Conservation (phyloP, 768 basidiomycete genomes). For the Amanita rubescens region DNA sequence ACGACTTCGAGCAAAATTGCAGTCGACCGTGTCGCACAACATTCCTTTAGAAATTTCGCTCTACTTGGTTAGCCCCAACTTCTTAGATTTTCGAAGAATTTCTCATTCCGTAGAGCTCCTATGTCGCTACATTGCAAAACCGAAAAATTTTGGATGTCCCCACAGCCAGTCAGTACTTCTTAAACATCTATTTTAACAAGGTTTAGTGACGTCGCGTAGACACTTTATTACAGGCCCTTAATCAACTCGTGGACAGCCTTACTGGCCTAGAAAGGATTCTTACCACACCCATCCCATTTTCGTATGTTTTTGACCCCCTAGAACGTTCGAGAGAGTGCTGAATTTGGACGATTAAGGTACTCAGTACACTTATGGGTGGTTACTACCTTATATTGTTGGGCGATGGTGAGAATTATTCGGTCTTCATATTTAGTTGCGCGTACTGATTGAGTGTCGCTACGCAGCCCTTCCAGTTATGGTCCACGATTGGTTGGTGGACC, state of each 20-base stretch:
- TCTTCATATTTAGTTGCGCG: neutral
- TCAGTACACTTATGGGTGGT: conserved; percentile 64
- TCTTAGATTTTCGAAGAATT: neutral
- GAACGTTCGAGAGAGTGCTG: neutral
- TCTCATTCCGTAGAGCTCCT: conserved; percentile 46
- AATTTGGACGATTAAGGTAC: conserved; percentile 33
- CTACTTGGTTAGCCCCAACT: conserved; percentile 42
- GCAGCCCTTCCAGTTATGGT: conserved; percentile 62
- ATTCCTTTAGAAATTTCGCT: conserved; percentile 63
- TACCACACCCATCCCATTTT: conserved; percentile 73
- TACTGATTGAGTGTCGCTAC: conserved; percentile 6
- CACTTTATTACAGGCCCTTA: conserved; percentile 38
- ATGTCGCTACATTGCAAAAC: conserved; percentile 51
- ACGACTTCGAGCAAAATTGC: conserved; percentile 42
- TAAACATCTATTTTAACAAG: neutral
- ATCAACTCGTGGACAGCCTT: conserved; percentile 53
- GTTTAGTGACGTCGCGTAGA: conserved; percentile 23
- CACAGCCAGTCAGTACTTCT: conserved; percentile 43
- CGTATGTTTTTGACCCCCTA: conserved; percentile 26
- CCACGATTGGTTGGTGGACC: conserved; percentile 48
- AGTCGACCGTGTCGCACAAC: conserved; percentile 45
- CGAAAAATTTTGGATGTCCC: conserved; percentile 51
- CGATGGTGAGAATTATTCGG: conserved; percentile 32
- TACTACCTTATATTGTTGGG: conserved; percentile 51
- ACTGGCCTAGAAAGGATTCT: conserved; percentile 68